Evolutionary conservation across 2,329 filamentous ascomycete genomes (phyloP), one percentile per base, ranked within the genome.

Genomic region (Lachnum nothofagi): DNA sequence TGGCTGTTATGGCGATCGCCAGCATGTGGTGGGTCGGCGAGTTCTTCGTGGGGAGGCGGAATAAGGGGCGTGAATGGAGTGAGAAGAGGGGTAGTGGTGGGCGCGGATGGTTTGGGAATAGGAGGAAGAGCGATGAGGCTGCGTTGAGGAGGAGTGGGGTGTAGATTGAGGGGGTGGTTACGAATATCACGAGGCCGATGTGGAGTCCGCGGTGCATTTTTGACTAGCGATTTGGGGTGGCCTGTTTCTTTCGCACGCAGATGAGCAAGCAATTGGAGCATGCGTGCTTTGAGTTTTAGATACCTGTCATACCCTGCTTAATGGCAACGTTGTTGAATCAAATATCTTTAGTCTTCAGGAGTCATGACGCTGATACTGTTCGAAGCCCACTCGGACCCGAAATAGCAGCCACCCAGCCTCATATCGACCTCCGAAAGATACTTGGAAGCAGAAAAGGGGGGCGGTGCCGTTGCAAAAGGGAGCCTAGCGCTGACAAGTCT

Each of bases 1-100:
- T 75, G 0, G 71, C 54, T 0, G 44, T 72, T 3, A 71, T 75
- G 69, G 61, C 73, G n/a, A 16, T 54, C 1, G 66, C 65, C 2
- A 34, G 27, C 12, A 14, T 59, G 14, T 48, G 63, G 7, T 67
- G 67, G 59, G 49, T 59, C 8, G 55, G 49, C 2, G 58, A 61
- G 39, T 67, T 60, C 38, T 60, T 48, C 42, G 39, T 63, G n/a
- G 59, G 56, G 1, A 58, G 55, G 19, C 56, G 52, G 46, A 53
- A 57, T 27, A 40, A 35, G 27, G 52, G 38, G 33, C 41, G 53
- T 8, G 61, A 58, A 22, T 63, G 54, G 35, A 56, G 49, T 16
- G 62, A 63, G 49, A 64, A 65, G 51, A 34, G 42, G n/a, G 24
- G 17, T 2, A 24, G 16, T 24, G 22, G 27, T 23, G n/a, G 37